Conservation (phyloP, 2,329 filamentous ascomycete species). For the Alternaria angustiovoidea region DNA sequence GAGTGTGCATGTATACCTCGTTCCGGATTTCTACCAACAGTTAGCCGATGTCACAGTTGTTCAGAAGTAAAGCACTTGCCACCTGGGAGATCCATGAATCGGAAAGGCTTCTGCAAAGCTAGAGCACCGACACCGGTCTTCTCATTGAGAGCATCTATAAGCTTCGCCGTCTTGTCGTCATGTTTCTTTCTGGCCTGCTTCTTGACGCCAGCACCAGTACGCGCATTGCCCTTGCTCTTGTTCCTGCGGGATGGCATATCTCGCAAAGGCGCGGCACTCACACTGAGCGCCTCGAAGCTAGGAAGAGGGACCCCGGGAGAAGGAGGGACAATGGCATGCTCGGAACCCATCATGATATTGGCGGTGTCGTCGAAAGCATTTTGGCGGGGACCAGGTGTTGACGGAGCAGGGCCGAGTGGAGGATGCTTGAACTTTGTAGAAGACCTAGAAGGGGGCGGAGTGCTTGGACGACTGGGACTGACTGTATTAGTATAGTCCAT, state of each 20-base stretch:
- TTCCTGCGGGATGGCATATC: not conserved
- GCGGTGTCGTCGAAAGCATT: not conserved
- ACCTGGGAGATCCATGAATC: constrained; percentile 33
- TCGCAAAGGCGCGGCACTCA: not conserved
- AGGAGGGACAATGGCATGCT: constrained; percentile 13
- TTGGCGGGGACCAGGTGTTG: not conserved
- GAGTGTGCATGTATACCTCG: constrained; percentile 31
- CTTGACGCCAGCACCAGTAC: constrained; percentile 19
- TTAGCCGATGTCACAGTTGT: constrained; percentile 7
- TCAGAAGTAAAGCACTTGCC: constrained; percentile 15
- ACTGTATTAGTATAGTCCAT: constrained; percentile 7
- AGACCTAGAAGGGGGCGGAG: constrained; percentile 2
- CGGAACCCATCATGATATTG: constrained; percentile 10
- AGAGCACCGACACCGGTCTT: not conserved
- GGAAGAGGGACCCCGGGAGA: constrained; percentile 15
- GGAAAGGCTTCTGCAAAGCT: constrained; percentile 11
- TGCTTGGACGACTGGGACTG: constrained; percentile 10
- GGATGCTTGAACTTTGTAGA: constrained; percentile 1
- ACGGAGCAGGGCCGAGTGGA: not conserved
- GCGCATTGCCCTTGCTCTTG: not conserved
- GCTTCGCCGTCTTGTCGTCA: not conserved
- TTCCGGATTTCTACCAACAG: constrained; percentile 38
- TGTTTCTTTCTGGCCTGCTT: constrained; percentile 12
- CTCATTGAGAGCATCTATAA: not conserved
- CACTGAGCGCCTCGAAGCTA: not conserved